Percentiles rank a stretch among this genome's conserved stretches.
phyloP scores from a whole-genome alignment of 2,329 filamentous ascomycete species.

The Trichoderma brevicompactum region DNA sequence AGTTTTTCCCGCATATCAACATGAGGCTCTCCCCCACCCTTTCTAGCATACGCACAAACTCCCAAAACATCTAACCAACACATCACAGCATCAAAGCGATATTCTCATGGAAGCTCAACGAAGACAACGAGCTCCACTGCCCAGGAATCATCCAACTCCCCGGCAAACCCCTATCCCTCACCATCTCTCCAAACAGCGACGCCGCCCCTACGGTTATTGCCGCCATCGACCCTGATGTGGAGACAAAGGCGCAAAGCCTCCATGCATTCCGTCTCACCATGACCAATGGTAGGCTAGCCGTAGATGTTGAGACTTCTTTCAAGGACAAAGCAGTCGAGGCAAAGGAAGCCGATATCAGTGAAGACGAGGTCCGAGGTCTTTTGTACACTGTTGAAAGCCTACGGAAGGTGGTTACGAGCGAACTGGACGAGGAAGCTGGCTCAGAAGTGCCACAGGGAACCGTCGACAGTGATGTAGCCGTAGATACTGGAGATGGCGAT shows the following conservation, averaged over 20 bases:
- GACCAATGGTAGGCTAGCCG: slow-evolving; percentile 41
- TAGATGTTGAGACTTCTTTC: slow-evolving; percentile 37
- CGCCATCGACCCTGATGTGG: slow-evolving; percentile 46
- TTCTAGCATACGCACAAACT: neutral
- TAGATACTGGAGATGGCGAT: slow-evolving; percentile 14
- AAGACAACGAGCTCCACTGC: slow-evolving; percentile 54
- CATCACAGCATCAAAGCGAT: slow-evolving; percentile 60
- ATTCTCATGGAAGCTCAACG: slow-evolving; percentile 63
- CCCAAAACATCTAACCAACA: neutral
- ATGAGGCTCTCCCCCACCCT: neutral
- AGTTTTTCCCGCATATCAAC: slow-evolving; percentile 33
- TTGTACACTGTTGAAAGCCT: slow-evolving; percentile 54
- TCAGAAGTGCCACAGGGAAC: slow-evolving; percentile 22
- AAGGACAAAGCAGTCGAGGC: slow-evolving; percentile 36
- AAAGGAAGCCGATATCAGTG: slow-evolving; percentile 42
- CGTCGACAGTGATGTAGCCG: slow-evolving; percentile 25
- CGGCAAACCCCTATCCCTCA: slow-evolving; percentile 67
- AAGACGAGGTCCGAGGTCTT: slow-evolving; percentile 47
- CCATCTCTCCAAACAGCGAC: slow-evolving; percentile 34
- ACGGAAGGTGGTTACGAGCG: slow-evolving; percentile 48
- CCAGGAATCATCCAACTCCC: slow-evolving; percentile 55
- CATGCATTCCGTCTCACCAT: slow-evolving; percentile 40
- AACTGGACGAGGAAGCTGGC: slow-evolving; percentile 33
- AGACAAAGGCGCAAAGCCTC: slow-evolving; percentile 38
- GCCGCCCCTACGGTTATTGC: slow-evolving; percentile 43